Evolutionary conservation across 1,284 basidiomycete genomes (phyloP).

Genomic region (Somion occarium): DNA sequence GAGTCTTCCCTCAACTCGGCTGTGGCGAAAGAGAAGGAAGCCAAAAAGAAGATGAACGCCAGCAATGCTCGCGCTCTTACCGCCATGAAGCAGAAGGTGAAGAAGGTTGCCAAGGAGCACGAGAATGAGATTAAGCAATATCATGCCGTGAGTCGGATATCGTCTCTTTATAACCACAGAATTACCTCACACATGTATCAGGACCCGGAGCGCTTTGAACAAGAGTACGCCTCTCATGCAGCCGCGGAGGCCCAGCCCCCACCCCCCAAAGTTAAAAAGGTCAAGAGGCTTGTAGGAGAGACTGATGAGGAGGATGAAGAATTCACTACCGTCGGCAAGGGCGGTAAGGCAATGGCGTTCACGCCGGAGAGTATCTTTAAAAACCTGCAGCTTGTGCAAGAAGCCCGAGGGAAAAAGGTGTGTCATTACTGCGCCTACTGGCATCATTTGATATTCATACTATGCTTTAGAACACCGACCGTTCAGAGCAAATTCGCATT

Average conservation of each 20-base stretch:
- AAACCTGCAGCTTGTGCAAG: slow-evolving; percentile 86
- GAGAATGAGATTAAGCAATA: slow-evolving; percentile 80
- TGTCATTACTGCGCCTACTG: neutral
- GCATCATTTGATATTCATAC: neutral
- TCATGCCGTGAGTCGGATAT: slow-evolving; percentile 57
- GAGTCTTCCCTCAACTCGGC: slow-evolving; percentile 76
- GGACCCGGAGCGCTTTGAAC: slow-evolving; percentile 89
- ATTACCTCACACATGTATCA: slow-evolving; percentile 25
- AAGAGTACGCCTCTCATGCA: slow-evolving; percentile 57
- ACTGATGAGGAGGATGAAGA: slow-evolving; percentile 57
- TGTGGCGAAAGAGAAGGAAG: slow-evolving; percentile 83
- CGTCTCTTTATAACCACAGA: neutral
- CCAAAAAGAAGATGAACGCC: slow-evolving; percentile 96
- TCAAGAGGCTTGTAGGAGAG: slow-evolving; percentile 30
- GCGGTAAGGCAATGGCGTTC: slow-evolving; percentile 81
- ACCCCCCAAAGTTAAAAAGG: slow-evolving; percentile 40
- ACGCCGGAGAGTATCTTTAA: slow-evolving; percentile 93
- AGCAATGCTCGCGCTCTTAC: slow-evolving; percentile 93
- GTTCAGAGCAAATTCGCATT: slow-evolving; percentile 90
- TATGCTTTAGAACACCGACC: slow-evolving; percentile 81
- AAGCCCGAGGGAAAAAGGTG: slow-evolving; percentile 96
- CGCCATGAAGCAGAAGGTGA: slow-evolving; percentile 96
- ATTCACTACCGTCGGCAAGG: slow-evolving; percentile 91
- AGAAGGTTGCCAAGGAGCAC: slow-evolving; percentile 88
- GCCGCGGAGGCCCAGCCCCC: slow-evolving; percentile 44